Evolutionary conservation across 2,329 filamentous ascomycete species (phyloP), one percentile per base, ranked within the genome.

Genomic region (Claviceps sorghi): DNA sequence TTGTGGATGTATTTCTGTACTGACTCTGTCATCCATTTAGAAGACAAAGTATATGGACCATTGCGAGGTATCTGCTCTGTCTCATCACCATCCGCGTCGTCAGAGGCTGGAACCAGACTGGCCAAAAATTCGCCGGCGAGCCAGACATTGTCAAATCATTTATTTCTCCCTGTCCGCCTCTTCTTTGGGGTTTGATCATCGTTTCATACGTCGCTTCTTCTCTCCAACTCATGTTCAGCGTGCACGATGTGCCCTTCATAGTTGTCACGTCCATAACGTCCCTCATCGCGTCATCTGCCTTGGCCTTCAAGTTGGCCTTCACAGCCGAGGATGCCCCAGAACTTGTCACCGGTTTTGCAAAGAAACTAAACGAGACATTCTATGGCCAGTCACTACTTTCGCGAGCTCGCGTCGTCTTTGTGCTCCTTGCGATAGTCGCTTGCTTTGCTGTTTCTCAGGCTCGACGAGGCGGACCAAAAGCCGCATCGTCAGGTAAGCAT

Each of bases 51-150:
- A 43, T 64, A 0, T 48, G 62, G 5, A 62, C 64, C 8, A 57
- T 63, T 1, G 41, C 77, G 15, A 62, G 59, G 55, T 54, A 63
- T 9, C 29, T 67, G 5, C 60, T 75, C 34, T 71, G 86, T 0
- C 72, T 91, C 8, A 61, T 75, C 1, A 68, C 79, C 8, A 77
- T 87, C 51, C 79, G 90, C 38, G 60, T 95, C 2, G 71, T 82
- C 40, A 74, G 88, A 44, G 78, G 84, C 52, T 98, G 91, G 91
- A 97, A 97, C 62, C 93, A 97, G 66, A 97, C 93, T 0, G 93
- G 93, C 4, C 91, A 97, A 64, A 98, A 98, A 66, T 90, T 88
- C 60, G 85, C 93, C 1, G 90, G 90, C n/a, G 85, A 84, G 41
- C 81, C 88, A 29, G 93, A 97, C 61, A 86, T 97, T 46, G 86